Evolutionary conservation across 192 early-diverging fungal species (phyloP).

Genomic region (Ambispora gerdemannii): DNA sequence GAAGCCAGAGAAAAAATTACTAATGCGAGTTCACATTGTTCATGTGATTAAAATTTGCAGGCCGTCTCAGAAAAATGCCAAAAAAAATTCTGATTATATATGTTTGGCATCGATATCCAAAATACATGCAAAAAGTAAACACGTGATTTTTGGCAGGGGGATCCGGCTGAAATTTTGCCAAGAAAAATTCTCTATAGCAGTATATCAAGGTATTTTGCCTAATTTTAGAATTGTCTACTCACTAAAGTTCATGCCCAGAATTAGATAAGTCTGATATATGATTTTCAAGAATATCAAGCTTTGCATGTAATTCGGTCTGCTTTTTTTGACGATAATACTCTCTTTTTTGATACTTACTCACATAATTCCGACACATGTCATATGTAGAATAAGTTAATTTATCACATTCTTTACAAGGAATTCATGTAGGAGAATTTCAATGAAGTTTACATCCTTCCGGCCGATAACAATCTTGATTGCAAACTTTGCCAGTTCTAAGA

Average conservation of each 20-base stretch:
- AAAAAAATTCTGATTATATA: too few species aligned
- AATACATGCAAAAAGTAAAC: too few species aligned
- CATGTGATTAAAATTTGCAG: too few species aligned
- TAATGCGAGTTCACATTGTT: too few species aligned
- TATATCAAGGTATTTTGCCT: too few species aligned
- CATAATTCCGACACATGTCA: background rate
- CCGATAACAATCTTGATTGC: background rate
- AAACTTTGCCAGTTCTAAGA: constrained; percentile 4
- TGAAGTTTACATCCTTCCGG: constrained; percentile 1
- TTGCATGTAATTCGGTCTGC: background rate
- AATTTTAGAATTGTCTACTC: too few species aligned
- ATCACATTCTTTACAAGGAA: constrained; percentile 9
- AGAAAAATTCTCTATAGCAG: too few species aligned
- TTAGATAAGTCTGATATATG: constrained; percentile 15
- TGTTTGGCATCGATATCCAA: too few species aligned
- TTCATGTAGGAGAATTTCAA: background rate
- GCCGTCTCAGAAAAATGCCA: too few species aligned
- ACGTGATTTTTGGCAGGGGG: too few species aligned
- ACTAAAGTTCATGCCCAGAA: constrained; percentile 1
- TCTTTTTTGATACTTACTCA: background rate
- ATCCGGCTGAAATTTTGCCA: too few species aligned
- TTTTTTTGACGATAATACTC: constrained; percentile 3
- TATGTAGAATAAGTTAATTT: background rate
- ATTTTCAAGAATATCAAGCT: constrained; percentile 10
- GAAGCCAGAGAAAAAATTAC: too few species aligned